Evolutionary conservation across 140 eudicot genomes (phyloP), one percentile per base, ranked within the genome.

Genomic region (Flaveria floridana): DNA sequence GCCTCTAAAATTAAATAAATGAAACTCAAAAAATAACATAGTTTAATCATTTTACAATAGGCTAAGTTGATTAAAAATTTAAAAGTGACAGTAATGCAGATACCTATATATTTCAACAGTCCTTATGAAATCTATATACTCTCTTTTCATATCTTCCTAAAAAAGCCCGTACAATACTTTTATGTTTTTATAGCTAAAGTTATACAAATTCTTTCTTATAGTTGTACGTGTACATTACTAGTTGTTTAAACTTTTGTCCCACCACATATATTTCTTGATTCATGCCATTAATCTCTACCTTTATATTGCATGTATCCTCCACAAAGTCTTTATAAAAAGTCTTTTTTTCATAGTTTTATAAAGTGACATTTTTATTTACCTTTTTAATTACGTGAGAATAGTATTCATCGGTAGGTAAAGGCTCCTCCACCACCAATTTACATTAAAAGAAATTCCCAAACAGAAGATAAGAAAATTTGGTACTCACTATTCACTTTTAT

Each of bases 401-500:
- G 42, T 21, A 15, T 55, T 34, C n/a, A 65, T 69, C 28, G 19
- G 56, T 79, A 65, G 39, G 19, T 65, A 79, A 55, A 63, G 21
- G 50, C 37, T 30, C 44, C 21, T 72, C n/a, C 63, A 58, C 70
- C 16, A 73, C 64, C 13, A 65, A 65, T 39, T 59, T 73, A 66
- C 57, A 67, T 26, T 28, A 39, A 65, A 55, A 57, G 76, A 30
- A 66, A 79, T 73, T 56, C 7, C 34, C 42, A 44, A 46, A 56
- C 55, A 46, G 20, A 46, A 46, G 64, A 66, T 55, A 61, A 42
- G 51, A 41, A n/a, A 55, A 18, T 11, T 53, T 51, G 74, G 80
- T 76, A 76, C 28, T 52, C 23, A 50, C 56, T 16, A 50, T 50
- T 4, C 53, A 50, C 75, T 80, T 77, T 84, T 77, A 72, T 77